These are phyloP conservation scores for Cicer arietinum DNA, from an alignment of 306 rosid species.

Conservation along the genomic window DNA sequence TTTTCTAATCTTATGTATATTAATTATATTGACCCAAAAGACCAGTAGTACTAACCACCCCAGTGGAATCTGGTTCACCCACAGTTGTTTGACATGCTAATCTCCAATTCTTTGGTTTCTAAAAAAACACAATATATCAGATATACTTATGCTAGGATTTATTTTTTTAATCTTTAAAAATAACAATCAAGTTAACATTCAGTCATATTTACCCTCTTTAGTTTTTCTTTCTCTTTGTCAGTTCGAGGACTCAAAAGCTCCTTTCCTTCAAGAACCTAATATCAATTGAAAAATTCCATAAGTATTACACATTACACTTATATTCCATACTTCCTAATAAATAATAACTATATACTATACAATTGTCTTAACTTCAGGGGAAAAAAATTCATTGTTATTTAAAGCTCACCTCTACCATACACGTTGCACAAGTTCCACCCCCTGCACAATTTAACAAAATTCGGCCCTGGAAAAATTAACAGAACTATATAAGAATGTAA, in stretches of 20 bases:
- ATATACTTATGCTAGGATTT: not conserved
- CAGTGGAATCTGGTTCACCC: constrained; percentile 72
- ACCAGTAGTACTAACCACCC: constrained; percentile 58
- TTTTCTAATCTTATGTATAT: not conserved
- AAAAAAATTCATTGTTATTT: not conserved
- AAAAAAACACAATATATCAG: constrained; percentile 19
- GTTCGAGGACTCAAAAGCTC: constrained; percentile 83
- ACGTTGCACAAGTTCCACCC: constrained; percentile 89
- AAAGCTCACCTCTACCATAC: constrained; percentile 85
- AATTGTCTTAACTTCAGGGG: no score
- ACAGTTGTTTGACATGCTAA: constrained; percentile 94
- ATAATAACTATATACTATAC: no score
- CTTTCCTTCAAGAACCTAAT: constrained; percentile 74
- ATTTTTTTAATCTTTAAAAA: not conserved
- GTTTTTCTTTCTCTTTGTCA: constrained; percentile 76
- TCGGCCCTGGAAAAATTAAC: constrained; percentile 57
- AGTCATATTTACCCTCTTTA: constrained; percentile 58
- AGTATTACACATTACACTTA: not conserved
- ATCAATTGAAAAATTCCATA: constrained; percentile 28
- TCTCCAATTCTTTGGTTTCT: constrained; percentile 98
- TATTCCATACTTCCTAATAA: no score
- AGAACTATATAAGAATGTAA: constrained; percentile 29
- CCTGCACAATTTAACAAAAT: constrained; percentile 81
- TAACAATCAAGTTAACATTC: not conserved
- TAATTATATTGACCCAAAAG: not conserved